Evolutionary conservation across 768 basidiomycete genomes (phyloP), one percentile per base, ranked within the genome.

Genomic region (Agrocybe chaxingu): DNA sequence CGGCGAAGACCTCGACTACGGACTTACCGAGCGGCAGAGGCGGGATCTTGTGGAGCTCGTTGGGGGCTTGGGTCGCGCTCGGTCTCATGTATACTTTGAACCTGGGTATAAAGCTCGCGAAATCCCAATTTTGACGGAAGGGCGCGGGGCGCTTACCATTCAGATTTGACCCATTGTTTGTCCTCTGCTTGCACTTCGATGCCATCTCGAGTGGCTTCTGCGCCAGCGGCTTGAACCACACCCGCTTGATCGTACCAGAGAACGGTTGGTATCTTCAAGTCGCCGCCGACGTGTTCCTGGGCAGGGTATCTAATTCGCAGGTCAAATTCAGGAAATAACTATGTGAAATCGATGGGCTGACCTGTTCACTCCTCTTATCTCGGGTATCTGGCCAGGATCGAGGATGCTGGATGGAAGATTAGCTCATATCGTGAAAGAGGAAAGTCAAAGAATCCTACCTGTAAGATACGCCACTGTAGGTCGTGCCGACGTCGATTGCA

Each of bases 261-360:
- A 45, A 78, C 66, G 19, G 74, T 73, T 4, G 78, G 78, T 47
- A 79, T 76, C 57, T 78, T 79, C 44, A 69, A 72, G 45, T 73
- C 71, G 3, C 74, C 61, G 36, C 50, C 49, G 18, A 50, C 50
- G 16, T 51, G 42, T 39, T 62, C 57, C 34, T 62, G 60, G 8
- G 50, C 57, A 46, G 62, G 62, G 46, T 55, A 58, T 29, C 57
- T 55, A 13, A 24, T 7, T 18, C 6, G 29, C 5, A 1, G 34
- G 5, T 24, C 24, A 3, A 24, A 5, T 24, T 24, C 24, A 16
- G 16, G 16, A 16, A 16, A n/a, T n/a, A 4, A 24, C 24, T 2
- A 24, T 24, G 16, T 5, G 24, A 24, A 24, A 3, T 24, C 5
- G 31, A 31, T 8, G 16, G 6, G 41, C 45, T 11, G 3, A 59